phyloP scores from a whole-genome alignment of 352 stramenopile genomes.

The Pythium biforme region DNA sequence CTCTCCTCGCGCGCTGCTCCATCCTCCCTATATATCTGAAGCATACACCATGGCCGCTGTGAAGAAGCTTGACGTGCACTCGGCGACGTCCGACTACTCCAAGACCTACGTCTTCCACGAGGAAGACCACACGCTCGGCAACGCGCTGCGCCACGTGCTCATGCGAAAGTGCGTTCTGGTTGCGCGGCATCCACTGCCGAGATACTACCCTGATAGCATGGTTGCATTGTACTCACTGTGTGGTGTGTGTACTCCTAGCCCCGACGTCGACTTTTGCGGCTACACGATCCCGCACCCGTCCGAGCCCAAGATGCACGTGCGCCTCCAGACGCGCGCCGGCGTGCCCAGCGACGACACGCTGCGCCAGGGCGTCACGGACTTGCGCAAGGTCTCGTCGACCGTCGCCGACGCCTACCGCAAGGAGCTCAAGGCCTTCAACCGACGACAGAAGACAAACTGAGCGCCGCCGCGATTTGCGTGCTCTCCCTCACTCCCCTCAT shows the following conservation, averaged over 20 bases:
- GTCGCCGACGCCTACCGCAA: constrained; percentile 79
- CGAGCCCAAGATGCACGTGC: constrained; percentile 93
- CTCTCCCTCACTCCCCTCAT: too few species aligned
- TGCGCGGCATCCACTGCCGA: too few species aligned
- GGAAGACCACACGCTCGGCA: constrained; percentile 91
- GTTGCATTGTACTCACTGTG: constrained; percentile 14
- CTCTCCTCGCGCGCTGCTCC: not conserved
- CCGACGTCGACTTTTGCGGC: constrained; percentile 91
- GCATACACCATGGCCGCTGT: constrained; percentile 29
- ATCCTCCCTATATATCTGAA: not conserved
- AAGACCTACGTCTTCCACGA: constrained; percentile 89
- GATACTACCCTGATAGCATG: too few species aligned
- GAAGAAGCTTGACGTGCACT: constrained; percentile 85
- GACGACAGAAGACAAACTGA: constrained; percentile 74
- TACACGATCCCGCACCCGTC: constrained; percentile 96
- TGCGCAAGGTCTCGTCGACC: constrained; percentile 70
- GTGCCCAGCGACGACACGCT: constrained; percentile 64
- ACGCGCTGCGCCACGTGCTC: constrained; percentile 89
- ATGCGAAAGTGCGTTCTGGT: constrained; percentile 81
- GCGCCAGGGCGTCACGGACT: constrained; percentile 59
- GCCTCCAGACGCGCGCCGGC: constrained; percentile 87
- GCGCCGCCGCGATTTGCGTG: too few species aligned
- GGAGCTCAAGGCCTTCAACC: constrained; percentile 83
- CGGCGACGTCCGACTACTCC: constrained; percentile 72
- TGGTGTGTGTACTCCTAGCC: constrained; percentile 37